Conservation (phyloP, 2,329 filamentous ascomycete genomes). For the Xylaria multiplex region DNA sequence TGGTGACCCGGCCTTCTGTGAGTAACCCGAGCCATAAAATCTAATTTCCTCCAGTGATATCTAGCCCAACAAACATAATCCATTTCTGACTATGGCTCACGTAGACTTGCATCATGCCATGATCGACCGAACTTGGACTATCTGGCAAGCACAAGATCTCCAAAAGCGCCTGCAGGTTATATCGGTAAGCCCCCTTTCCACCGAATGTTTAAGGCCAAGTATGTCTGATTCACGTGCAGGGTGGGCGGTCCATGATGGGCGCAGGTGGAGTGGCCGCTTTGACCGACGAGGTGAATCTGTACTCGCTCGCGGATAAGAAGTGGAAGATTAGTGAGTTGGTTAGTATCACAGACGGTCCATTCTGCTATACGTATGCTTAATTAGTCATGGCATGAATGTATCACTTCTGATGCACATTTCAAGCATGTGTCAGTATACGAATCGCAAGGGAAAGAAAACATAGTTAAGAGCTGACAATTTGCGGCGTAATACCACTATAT, state of each 20-base stretch:
- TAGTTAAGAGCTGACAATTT: constrained; percentile 6
- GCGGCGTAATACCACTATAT: not conserved
- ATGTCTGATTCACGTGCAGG: constrained; percentile 25
- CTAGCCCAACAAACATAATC: not conserved
- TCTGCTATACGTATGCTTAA: constrained; percentile 46
- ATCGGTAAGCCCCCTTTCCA: constrained; percentile 33
- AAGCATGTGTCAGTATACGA: not conserved
- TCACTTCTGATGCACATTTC: not conserved
- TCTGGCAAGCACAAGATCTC: constrained; percentile 36
- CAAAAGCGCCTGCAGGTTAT: constrained; percentile 36
- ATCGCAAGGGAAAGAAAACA: not conserved
- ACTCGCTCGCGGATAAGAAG: constrained; percentile 27
- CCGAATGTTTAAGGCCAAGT: not conserved
- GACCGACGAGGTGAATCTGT: constrained; percentile 31
- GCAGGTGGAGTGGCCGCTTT: constrained; percentile 23
- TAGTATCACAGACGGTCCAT: constrained; percentile 44
- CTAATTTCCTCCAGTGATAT: no score
- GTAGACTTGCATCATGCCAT: constrained; percentile 35
- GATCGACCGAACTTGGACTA: constrained; percentile 37
- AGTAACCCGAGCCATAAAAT: not conserved
- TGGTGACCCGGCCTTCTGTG: constrained; percentile 44
- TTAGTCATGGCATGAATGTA: not conserved
- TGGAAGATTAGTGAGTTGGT: constrained; percentile 44
- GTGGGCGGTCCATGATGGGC: constrained; percentile 31
- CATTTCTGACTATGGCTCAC: not conserved